Percentiles rank a stretch among this genome's conserved stretches.
Evolutionary conservation across 768 basidiomycete species (phyloP).

Genomic region (Rhodotorula toruloides): DNA sequence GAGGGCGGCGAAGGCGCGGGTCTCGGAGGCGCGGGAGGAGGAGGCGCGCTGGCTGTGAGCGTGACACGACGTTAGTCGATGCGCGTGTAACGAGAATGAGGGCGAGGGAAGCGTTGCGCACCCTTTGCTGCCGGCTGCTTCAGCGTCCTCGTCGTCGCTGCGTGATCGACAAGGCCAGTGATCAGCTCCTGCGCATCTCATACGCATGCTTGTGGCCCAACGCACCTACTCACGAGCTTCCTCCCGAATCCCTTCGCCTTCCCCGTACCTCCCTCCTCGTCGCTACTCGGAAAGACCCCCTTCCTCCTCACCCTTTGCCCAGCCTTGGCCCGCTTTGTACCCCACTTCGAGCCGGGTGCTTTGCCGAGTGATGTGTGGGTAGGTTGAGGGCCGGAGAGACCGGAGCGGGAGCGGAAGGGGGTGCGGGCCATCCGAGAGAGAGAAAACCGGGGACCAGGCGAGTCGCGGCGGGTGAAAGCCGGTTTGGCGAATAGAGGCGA

Average conservation of each 20-base stretch:
- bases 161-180: not conserved
- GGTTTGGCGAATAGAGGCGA: too few species aligned
- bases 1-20: not conserved
- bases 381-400: constrained; percentile 14
- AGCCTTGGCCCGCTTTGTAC: constrained; percentile 1
- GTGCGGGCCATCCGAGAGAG: not conserved
- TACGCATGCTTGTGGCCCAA: too few species aligned
- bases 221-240: not conserved
- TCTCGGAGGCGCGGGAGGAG: not conserved
- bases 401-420: not conserved
- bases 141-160: too few species aligned
- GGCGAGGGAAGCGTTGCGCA: not conserved
- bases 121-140: too few species aligned
- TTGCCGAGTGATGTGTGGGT: constrained; percentile 6
- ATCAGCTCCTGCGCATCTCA: not conserved
- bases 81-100: not conserved
- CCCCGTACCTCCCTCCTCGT: not conserved
- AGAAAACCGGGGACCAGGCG: not conserved
- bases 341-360: constrained; percentile 13
- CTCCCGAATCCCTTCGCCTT: too few species aligned
- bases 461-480: not conserved
- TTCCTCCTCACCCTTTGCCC: constrained; percentile 8
- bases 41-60: not conserved
- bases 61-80: not conserved
- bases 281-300: constrained; percentile 15